Percentiles rank a stretch among this genome's conserved stretches.
These are phyloP conservation scores for Claviceps sp. DNA, from an alignment of 2,329 filamentous ascomycete genomes.

Conservation along the genomic window DNA sequence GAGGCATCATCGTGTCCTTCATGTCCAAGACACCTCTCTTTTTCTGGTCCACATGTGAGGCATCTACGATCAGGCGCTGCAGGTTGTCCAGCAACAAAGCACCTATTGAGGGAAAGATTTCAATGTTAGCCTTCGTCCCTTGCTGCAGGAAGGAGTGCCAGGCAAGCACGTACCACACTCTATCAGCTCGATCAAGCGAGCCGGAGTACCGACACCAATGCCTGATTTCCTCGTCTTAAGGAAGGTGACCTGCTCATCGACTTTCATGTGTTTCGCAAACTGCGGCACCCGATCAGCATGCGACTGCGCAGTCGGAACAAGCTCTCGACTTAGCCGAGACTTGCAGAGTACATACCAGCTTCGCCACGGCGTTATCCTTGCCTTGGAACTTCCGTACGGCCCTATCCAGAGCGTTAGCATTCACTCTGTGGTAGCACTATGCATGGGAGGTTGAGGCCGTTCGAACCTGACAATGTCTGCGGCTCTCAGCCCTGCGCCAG, in stretches of 20 bases:
- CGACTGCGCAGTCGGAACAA: background rate
- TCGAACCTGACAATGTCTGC: slow-evolving; percentile 65
- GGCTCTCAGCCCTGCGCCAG: slow-evolving; percentile 70
- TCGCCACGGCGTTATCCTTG: slow-evolving; percentile 67
- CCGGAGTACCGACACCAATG: slow-evolving; percentile 82
- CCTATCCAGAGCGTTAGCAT: slow-evolving; percentile 26
- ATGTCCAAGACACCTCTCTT: slow-evolving; percentile 90
- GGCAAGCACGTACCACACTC: slow-evolving; percentile 54
- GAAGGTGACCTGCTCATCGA: slow-evolving; percentile 71
- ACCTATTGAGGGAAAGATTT: slow-evolving; percentile 23
- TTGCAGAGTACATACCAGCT: slow-evolving; percentile 41
- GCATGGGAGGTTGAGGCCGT: background rate
- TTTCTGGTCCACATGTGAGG: slow-evolving; percentile 88
- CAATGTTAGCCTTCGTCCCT: background rate
- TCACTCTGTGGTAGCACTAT: background rate
- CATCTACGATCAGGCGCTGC: slow-evolving; percentile 74
- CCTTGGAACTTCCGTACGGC: slow-evolving; percentile 65
- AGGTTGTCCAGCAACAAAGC: slow-evolving; percentile 58
- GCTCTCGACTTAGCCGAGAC: no score
- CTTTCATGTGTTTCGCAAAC: slow-evolving; percentile 97
- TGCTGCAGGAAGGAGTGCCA: background rate
- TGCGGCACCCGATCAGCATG: slow-evolving; percentile 14
- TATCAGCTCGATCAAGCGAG: slow-evolving; percentile 67
- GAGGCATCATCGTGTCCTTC: slow-evolving; percentile 76
- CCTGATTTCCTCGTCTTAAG: slow-evolving; percentile 59